A percentile compares a stretch with the other conserved stretches of the same genome.
Conservation (phyloP, 495 filamentous ascomycete species). For the Immersiella caudata region DNA sequence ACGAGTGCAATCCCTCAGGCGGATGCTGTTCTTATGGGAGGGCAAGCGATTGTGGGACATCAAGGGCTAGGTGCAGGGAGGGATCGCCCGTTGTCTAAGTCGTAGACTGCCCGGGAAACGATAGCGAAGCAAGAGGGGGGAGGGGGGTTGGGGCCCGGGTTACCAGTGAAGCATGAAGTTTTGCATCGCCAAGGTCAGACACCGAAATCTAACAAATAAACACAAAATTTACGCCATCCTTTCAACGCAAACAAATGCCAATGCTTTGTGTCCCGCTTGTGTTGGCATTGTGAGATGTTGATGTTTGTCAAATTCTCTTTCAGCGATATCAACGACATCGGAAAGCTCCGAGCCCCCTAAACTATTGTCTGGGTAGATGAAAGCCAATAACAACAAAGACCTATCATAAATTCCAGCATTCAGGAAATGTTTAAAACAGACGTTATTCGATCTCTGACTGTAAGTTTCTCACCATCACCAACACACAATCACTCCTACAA, state of each 20-base stretch:
- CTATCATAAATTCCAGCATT: background rate
- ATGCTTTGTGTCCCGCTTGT: too few relatives aligned
- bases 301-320: background rate
- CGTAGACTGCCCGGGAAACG: too few relatives aligned
- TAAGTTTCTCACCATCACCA: background rate
- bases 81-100: background rate
- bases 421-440: background rate
- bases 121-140: too few relatives aligned
- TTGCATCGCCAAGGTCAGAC: too few relatives aligned
- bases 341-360: too few relatives aligned
- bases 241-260: too few relatives aligned
- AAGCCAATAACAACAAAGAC: background rate
- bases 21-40: slow-evolving; percentile 13
- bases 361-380: background rate
- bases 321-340: too few relatives aligned
- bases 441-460: background rate
- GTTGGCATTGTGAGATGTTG: too few relatives aligned
- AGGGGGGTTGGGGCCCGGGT: too few relatives aligned
- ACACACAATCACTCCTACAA: background rate
- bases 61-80: slow-evolving; percentile 4
- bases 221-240: too few relatives aligned
- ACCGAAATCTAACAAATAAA: too few relatives aligned
- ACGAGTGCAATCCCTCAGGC: slow-evolving; percentile 8
- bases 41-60: slow-evolving; percentile 10
- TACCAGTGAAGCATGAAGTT: too few relatives aligned